Evolutionary conservation across 164 flowering plant species (phyloP).

Genomic region (Stephania japonica): DNA sequence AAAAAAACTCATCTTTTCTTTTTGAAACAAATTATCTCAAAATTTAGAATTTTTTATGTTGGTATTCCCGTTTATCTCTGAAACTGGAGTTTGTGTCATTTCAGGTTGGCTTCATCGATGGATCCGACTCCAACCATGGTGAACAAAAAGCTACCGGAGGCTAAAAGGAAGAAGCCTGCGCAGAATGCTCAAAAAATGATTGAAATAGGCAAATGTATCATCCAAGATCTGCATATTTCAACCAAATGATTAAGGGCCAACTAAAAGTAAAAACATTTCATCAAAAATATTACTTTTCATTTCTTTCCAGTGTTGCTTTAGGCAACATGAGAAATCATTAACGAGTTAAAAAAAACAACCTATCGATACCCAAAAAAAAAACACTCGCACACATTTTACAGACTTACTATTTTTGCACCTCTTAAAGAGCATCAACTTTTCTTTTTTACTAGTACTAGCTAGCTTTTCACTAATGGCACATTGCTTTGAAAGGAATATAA

Average conservation of each 20-base stretch:
- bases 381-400: background rate
- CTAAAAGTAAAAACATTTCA: background rate
- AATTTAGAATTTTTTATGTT: background rate
- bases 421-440: no score
- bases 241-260: background rate
- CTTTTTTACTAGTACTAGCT: no score
- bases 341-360: no score
- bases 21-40: background rate
- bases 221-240: conserved; percentile 56
- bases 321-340: no score
- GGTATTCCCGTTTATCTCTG: background rate
- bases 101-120: conserved; percentile 37
- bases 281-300: no score
- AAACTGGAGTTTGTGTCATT: background rate
- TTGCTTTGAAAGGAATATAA: no score
- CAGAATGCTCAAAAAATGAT: conserved; percentile 51
- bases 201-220: conserved; percentile 75
- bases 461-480: no score
- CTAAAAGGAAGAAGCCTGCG: conserved; percentile 40
- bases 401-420: no score
- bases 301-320: no score
- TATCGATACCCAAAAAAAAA: background rate
- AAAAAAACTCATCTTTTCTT: conserved; percentile 38
- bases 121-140: conserved; percentile 21
- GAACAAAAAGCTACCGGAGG: conserved; percentile 21